A percentile compares a stretch with the other conserved stretches of the same genome.
These are phyloP conservation scores for Chlorella sp. DNA, from an alignment of 139 green algal genomes.

Conservation along the genomic window DNA sequence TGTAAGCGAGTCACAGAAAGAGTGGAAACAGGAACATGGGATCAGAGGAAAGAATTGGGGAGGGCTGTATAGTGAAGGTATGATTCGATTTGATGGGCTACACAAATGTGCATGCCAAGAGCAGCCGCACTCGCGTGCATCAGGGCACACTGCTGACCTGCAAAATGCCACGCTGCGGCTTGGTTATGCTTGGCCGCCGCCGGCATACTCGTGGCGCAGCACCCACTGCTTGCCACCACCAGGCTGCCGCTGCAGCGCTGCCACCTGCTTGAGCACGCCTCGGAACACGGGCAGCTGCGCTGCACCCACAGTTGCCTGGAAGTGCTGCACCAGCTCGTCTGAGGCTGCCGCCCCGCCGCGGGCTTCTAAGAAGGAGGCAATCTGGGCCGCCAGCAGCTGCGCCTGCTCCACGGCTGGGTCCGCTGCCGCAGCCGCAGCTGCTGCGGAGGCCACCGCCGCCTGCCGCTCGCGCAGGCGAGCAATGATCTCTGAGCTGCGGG, in stretches of 20 bases:
- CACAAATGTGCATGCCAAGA: too few species aligned
- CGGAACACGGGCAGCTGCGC: conserved; percentile 74
- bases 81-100: too few species aligned
- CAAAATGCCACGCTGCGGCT: too few species aligned
- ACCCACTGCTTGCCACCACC: conserved; percentile 66
- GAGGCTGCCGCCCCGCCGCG: conserved; percentile 56
- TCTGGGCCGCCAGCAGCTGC: conserved; percentile 49
- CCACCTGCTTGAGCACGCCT: conserved; percentile 78
- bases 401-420: conserved; percentile 38
- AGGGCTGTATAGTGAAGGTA: too few species aligned
- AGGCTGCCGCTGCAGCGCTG: conserved; percentile 46
- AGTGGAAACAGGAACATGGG: too few species aligned
- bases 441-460: conserved; percentile 25
- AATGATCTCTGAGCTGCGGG: conserved; percentile 56
- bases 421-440: conserved; percentile 1
- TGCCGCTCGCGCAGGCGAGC: conserved; percentile 58
- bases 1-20: too few species aligned
- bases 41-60: too few species aligned
- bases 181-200: not conserved
- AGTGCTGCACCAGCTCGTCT: conserved; percentile 68
- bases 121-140: too few species aligned
- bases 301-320: conserved; percentile 50
- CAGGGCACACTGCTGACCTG: too few species aligned
- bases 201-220: conserved; percentile 63
- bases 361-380: conserved; percentile 65